Evolutionary conservation across 1,284 basidiomycete species (phyloP).

Genomic region (Wolfiporia cocos): DNA sequence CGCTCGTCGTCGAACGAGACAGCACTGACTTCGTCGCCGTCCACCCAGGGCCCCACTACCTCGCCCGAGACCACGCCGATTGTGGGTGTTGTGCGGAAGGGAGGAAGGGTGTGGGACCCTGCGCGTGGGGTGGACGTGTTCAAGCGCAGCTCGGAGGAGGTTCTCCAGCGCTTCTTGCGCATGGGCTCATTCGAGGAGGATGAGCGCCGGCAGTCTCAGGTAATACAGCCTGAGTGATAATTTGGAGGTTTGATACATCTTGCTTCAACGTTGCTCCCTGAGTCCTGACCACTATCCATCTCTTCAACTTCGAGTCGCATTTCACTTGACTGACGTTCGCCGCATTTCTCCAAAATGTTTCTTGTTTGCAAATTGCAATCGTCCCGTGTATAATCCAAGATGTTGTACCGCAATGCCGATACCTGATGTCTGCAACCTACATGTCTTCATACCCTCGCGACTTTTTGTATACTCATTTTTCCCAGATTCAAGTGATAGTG

Average conservation of each 20-base stretch:
- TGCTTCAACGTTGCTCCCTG: too few relatives aligned
- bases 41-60: conserved; percentile 38
- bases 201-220: conserved; percentile 15
- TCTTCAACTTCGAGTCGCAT: not conserved
- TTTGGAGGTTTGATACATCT: too few relatives aligned
- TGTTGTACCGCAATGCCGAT: too few relatives aligned
- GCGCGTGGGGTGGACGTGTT: conserved; percentile 74
- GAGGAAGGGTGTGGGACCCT: conserved; percentile 69
- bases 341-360: too few relatives aligned
- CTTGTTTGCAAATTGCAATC: too few relatives aligned
- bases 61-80: conserved; percentile 20
- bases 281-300: too few relatives aligned
- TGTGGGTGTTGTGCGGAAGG: conserved; percentile 18
- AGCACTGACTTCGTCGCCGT: conserved; percentile 32
- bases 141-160: conserved; percentile 79
- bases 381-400: too few relatives aligned
- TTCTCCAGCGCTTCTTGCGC: conserved; percentile 70
- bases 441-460: conserved; percentile 4
- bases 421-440: conserved; percentile 1
- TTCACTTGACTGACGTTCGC: not conserved
- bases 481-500: too few relatives aligned
- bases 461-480: conserved; percentile 3
- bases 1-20: conserved; percentile 29
- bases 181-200: conserved; percentile 68
- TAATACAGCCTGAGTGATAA: too few relatives aligned